These are phyloP conservation scores for Arthrobotrys iridis DNA, from an alignment of 2,329 filamentous ascomycete species.

Conservation along the genomic window DNA sequence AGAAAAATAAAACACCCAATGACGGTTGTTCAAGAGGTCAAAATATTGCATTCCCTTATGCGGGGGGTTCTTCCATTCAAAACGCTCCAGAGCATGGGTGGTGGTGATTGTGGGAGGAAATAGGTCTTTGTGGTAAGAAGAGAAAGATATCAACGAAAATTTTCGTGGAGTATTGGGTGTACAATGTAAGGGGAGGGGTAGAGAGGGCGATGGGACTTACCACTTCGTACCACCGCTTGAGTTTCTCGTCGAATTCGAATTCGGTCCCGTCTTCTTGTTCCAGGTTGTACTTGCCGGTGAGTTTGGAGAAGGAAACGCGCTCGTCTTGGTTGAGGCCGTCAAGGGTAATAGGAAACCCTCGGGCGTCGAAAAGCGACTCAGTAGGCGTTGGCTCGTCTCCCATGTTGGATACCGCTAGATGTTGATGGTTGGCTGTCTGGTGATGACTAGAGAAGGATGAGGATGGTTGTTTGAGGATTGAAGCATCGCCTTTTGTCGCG, in stretches of 20 bases:
- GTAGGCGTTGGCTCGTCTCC: conserved; percentile 25
- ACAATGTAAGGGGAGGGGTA: background rate
- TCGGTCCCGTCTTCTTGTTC: conserved; percentile 86
- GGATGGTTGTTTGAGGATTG: background rate
- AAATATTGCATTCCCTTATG: conserved; percentile 44
- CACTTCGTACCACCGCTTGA: conserved; percentile 79
- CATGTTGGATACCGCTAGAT: conserved; percentile 14
- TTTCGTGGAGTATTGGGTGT: conserved; percentile 39
- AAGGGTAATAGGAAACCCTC: conserved; percentile 69
- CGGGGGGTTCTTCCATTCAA: conserved; percentile 2
- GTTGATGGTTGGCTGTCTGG: background rate
- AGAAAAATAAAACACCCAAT: conserved; percentile 19
- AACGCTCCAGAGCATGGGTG: conserved; percentile 8
- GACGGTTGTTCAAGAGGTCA: conserved; percentile 37
- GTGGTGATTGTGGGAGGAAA: conserved; percentile 5
- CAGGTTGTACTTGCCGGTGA: conserved; percentile 82
- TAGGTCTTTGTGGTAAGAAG: conserved; percentile 23
- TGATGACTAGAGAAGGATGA: background rate
- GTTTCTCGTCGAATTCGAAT: conserved; percentile 78
- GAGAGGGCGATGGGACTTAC: conserved; percentile 61
- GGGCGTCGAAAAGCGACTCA: conserved; percentile 43
- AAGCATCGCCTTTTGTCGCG: no score
- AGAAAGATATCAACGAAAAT: conserved; percentile 48
- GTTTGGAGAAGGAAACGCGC: conserved; percentile 85
- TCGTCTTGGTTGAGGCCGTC: conserved; percentile 79